These are phyloP conservation scores for Diplodia scrobiculata DNA, from an alignment of 2,329 filamentous ascomycete species.

Conservation along the genomic window DNA sequence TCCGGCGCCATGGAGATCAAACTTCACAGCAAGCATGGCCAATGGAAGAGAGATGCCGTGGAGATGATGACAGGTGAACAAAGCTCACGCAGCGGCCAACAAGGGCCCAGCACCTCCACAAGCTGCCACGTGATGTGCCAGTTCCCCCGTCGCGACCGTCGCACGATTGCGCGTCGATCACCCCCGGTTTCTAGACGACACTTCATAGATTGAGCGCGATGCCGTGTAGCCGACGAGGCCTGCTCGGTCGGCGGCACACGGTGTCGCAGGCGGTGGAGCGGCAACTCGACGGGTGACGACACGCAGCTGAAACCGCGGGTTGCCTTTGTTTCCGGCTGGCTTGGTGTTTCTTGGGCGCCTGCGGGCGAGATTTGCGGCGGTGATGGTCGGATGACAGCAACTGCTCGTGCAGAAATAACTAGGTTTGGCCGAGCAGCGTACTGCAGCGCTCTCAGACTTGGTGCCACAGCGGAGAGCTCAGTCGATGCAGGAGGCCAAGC, in stretches of 20 bases:
- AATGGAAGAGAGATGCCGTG: background rate
- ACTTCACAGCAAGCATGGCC: background rate
- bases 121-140: background rate
- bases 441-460: background rate
- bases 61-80: background rate
- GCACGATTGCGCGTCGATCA: constrained; percentile 20
- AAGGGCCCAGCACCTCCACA: constrained; percentile 11
- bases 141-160: background rate
- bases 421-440: background rate
- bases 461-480: constrained; percentile 8
- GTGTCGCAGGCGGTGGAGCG: too few relatives aligned
- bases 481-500: constrained; percentile 13
- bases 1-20: background rate
- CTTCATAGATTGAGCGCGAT: constrained; percentile 3
- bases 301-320: constrained; percentile 8
- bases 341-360: background rate
- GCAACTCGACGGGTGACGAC: too few relatives aligned
- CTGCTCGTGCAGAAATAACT: background rate
- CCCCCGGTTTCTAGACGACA: constrained; percentile 12
- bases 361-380: background rate
- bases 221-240: background rate
- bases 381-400: background rate
- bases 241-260: background rate
- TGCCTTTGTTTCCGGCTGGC: constrained; percentile 1
- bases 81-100: background rate